Conservation (phyloP, 2,329 filamentous ascomycete genomes). For the Paramyrothecium roridum region DNA sequence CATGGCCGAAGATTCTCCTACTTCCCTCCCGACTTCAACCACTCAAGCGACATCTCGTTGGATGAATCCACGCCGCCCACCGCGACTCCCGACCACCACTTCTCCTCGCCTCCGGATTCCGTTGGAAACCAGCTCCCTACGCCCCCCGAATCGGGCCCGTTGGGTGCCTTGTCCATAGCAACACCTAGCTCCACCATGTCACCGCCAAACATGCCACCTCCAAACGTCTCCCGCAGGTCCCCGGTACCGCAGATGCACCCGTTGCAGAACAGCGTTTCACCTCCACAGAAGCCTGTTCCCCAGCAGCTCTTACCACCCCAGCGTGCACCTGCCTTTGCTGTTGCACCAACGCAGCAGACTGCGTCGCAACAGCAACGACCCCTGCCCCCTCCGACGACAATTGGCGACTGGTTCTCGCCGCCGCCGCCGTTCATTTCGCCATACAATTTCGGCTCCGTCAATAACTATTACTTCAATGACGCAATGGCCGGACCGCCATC, state of each 20-base stretch:
- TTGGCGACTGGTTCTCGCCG: slow-evolving; percentile 52
- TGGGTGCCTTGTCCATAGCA: slow-evolving; percentile 22
- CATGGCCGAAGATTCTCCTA: slow-evolving; percentile 60
- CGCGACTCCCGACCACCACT: slow-evolving; percentile 20
- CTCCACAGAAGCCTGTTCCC: slow-evolving; percentile 28
- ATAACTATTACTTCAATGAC: slow-evolving; percentile 38
- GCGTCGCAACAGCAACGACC: slow-evolving; percentile 38
- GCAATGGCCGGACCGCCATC: slow-evolving; percentile 20
- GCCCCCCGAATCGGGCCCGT: slow-evolving; percentile 39
- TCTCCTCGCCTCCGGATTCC: slow-evolving; percentile 23
- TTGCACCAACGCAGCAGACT: slow-evolving; percentile 33
- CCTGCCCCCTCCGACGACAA: slow-evolving; percentile 34
- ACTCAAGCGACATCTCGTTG: slow-evolving; percentile 24
- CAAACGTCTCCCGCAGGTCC: slow-evolving; percentile 22
- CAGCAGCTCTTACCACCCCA: slow-evolving; percentile 21
- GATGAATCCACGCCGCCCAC: slow-evolving; percentile 33
- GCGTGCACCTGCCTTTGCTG: slow-evolving; percentile 31
- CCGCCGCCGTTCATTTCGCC: slow-evolving; percentile 52
- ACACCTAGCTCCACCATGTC: slow-evolving; percentile 31
- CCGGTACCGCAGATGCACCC: slow-evolving; percentile 20
- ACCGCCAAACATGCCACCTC: slow-evolving; percentile 29
- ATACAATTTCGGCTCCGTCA: slow-evolving; percentile 43
- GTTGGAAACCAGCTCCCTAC: slow-evolving; percentile 35
- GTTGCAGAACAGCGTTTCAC: slow-evolving; percentile 14
- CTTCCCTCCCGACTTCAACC: slow-evolving; percentile 55